Evolutionary conservation across 2,329 filamentous ascomycete genomes (phyloP), one percentile per base, ranked within the genome.

Genomic region (Ophiostoma angusticollis): DNA sequence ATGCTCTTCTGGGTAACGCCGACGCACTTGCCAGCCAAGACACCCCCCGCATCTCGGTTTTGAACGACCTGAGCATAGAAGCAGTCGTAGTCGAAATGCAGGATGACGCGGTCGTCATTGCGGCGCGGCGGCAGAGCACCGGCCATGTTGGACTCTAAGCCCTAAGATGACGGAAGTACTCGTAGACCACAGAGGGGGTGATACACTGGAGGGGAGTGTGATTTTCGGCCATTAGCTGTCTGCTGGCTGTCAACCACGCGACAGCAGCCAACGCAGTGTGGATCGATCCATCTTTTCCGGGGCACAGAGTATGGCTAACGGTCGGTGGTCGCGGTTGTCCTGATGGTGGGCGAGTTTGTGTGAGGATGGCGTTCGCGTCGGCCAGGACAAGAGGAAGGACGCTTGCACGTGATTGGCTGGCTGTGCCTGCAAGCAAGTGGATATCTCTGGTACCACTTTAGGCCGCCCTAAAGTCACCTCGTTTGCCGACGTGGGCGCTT

Each of bases 21-120:
- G 24, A 96, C 64, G 6, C 86, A 84, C 14, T 81, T 61, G 1
- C 70, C 67, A 53, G 76, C 84, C 41, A 95, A 65, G 4, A 21
- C 32, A n/a, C 40, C 31, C 5, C 25, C 2, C 3, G 69, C 64
- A 47, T 82, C 77, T 54, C 82, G 80, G 47, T 80, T 79, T 60
- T 95, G 86, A 49, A 91, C 80, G 8, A 91, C 86, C 35, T 85
- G 84, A 17, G 87, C 87, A 58, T 96, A 96, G 65, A 96, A 96
- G 64, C 84, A 93, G 63, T 89, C 84, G 56, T 86, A 84, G 58
- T 84, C 77, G 62, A 93, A 87, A 59, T 93, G 84, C 45, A 93
- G 62, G 53, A 93, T 80, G 54, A 84, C 65, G 51, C 82, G 72
- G 51, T 69, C 64, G 53, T 84, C 72, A 53, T 70, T 72, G 51